Evolutionary conservation across 495 filamentous ascomycete genomes (phyloP), one percentile per base, ranked within the genome.

Genomic region (Podospora comata): DNA sequence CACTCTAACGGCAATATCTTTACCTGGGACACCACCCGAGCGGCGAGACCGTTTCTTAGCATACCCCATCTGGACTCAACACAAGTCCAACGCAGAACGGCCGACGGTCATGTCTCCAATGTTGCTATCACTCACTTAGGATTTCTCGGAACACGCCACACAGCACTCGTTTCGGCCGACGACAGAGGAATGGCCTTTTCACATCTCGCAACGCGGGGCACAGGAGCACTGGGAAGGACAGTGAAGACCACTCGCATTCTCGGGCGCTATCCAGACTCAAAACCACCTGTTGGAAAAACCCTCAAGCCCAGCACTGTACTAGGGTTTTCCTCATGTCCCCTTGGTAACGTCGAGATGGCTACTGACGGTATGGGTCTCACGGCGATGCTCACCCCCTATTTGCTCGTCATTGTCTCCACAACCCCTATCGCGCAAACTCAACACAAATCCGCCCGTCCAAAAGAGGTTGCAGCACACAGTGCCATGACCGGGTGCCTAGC

Each of bases 151-250:
- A 96, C 91, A 16, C 83, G 95, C 64, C 96, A 97, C 73, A 98
- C 95, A 53, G 95, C 95, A 54, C 81, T 99, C n/a, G 92, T 97
- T 28, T 99, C 95, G n/a, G 94, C 94, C 1, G 93, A 99, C 76
- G 92, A 94, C 73, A 85, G 86, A 54, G 95, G 95, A 58, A 98
- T 99, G 95, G 94, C 94, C 9, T 99, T 99, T 76, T 97, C 96
- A 6, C 96, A 98, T 78, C 84, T 98, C 34, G 96, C 95, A 30
- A 97, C 93, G 16, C 82, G 95, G 69, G 95, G 95, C 20, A 89
- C 94, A 69, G 94, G 96, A 7, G 85, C 93, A 27, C 84, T 98
- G 48, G 92, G 88, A 13, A 87, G 95, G 70, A 90, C 87, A 1
- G 91, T 99, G 65, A 97, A 92, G 79, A 94, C 92, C 9, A 93